Evolutionary conservation across 768 basidiomycete species (phyloP), one percentile per base, ranked within the genome.

Genomic region (Serendipita indica): DNA sequence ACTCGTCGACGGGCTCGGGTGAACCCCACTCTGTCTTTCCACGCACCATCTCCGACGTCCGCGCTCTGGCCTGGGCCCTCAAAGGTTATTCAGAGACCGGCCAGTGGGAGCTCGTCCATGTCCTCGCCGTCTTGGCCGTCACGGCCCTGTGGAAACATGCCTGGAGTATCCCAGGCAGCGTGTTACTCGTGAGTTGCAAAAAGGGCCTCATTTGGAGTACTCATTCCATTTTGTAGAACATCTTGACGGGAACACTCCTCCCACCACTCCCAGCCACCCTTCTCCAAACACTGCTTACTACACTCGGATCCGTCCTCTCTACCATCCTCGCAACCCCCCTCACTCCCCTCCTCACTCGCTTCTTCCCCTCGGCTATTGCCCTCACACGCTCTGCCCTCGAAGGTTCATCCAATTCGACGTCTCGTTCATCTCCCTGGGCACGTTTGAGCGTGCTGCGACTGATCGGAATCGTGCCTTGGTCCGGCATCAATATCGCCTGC

Each of bases 91-190:
- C 85, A 6, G 83, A 83, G 67, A 82, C 82, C 60, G 85, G 86
- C 10, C 64, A 73, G 30, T 73, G 71, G 2, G 78, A 84, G 18
- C 73, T 81, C 57, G 76, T 77, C 5, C 93, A 94, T 70, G 87
- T 94, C 57, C 69, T 93, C 39, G 81, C 77, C 25, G 89, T 92
- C 54, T 76, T 97, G 65, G 82, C 85, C 35, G 75, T 92, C 13
- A 83, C 86, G 16, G 88, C 89, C 3, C 73, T 90, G 28, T 97
- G 91, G 90, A 96, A 92, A 71, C 93, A 97, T 69, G 90, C 92
- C 2, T 97, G 92, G 93, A 92, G 89, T 61, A 80, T 97, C 60
- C 93, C 93, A 6, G 93, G 93, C 4, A 91, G 89, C 63, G 90
- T 94, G 49, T 77, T 94, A 52, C 84, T 92, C 84, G 88, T 88